Evolutionary conservation across 2,329 filamentous ascomycete species (phyloP).

Genomic region (Paraphoma sp.): DNA sequence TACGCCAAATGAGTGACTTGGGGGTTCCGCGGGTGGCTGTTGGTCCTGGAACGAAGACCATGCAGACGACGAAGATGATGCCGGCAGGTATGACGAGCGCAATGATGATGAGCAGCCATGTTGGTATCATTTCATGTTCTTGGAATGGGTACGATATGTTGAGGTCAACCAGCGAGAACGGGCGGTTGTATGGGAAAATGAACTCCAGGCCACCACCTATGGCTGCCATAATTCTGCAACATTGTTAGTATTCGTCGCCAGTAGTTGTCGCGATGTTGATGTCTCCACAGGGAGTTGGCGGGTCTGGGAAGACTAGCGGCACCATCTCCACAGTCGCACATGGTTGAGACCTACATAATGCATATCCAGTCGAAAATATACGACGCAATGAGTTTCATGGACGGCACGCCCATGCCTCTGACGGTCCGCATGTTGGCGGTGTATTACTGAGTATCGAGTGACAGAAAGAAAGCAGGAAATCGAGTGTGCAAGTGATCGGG

Average conservation of each 20-base stretch:
- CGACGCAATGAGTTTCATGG: slow-evolving; percentile 64
- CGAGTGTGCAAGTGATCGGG: not conserved
- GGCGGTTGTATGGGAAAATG: slow-evolving; percentile 69
- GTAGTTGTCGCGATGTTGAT: not conserved
- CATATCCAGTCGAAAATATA: slow-evolving; percentile 79
- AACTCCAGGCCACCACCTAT: slow-evolving; percentile 66
- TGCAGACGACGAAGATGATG: slow-evolving; percentile 71
- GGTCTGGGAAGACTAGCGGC: not conserved
- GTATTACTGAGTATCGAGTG: slow-evolving; percentile 3
- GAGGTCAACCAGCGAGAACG: slow-evolving; percentile 75
- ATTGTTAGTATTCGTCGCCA: slow-evolving; percentile 14
- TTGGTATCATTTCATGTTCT: slow-evolving; percentile 74
- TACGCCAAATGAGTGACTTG: slow-evolving; percentile 71
- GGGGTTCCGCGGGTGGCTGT: slow-evolving; percentile 70
- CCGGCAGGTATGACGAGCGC: slow-evolving; percentile 68
- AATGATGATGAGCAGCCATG: slow-evolving; percentile 69
- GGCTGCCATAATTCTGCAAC: slow-evolving; percentile 59
- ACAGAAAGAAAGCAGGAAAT: slow-evolving; percentile 10
- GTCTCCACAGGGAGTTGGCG: not conserved
- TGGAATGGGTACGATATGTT: slow-evolving; percentile 81
- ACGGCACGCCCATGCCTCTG: slow-evolving; percentile 42
- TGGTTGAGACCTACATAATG: slow-evolving; percentile 58
- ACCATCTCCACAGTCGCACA: not conserved
- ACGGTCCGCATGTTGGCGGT: slow-evolving; percentile 31
- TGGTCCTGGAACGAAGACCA: slow-evolving; percentile 75